These are phyloP conservation scores for Venturia effusa DNA, from an alignment of 2,329 filamentous ascomycete genomes.

Conservation along the genomic window DNA sequence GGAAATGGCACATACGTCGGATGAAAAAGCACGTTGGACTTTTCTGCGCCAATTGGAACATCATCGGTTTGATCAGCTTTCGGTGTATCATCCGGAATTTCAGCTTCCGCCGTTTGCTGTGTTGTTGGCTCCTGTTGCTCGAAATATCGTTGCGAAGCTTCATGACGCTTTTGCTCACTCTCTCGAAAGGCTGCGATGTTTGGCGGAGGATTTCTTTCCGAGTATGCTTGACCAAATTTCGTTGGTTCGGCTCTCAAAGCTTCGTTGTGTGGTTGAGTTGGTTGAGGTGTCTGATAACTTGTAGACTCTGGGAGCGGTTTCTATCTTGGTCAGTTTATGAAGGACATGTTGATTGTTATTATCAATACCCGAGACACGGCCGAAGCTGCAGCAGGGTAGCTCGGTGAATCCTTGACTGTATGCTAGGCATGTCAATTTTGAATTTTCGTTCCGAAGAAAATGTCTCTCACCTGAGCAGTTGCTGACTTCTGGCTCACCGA, in stretches of 20 bases:
- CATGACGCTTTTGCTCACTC: not conserved
- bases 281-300: not conserved
- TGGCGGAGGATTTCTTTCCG: not conserved
- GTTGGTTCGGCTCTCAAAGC: not conserved
- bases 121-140: not conserved
- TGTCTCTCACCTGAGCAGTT: not conserved
- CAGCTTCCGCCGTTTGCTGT: not conserved
- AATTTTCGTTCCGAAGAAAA: not conserved
- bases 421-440: not conserved
- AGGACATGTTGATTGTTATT: not conserved
- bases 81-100: not conserved
- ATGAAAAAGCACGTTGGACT: not conserved
- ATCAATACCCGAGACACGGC: not conserved
- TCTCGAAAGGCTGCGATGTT: not conserved
- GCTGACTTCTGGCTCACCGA: not conserved
- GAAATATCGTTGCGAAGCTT: not conserved
- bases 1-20: not conserved
- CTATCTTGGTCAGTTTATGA: not conserved
- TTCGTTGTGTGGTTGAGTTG: not conserved
- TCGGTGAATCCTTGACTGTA: not conserved
- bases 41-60: not conserved
- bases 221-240: not conserved
- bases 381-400: not conserved
- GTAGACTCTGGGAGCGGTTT: not conserved
- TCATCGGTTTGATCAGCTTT: not conserved